A percentile compares a stretch with the other conserved stretches of the same genome.
These are phyloP conservation scores for Diplodia sapinea DNA, from an alignment of 2,329 filamentous ascomycete genomes.

Conservation along the genomic window DNA sequence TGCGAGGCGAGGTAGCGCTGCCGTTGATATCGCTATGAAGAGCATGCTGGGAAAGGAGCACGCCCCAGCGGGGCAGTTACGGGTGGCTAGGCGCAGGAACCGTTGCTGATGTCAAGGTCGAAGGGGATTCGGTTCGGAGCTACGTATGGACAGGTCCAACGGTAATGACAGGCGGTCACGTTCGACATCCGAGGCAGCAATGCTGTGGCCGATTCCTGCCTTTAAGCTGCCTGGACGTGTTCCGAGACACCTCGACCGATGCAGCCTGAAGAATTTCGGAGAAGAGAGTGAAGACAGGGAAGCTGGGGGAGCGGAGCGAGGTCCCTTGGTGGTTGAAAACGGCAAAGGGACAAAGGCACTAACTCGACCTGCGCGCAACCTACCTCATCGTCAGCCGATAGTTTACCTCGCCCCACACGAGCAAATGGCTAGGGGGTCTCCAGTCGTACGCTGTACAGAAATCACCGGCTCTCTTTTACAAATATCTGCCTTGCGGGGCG, in stretches of 20 bases:
- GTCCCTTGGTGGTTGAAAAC: conserved; percentile 31
- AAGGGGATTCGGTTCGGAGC: background rate
- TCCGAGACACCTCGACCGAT: conserved; percentile 10
- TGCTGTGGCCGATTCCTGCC: background rate
- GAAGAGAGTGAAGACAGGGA: background rate
- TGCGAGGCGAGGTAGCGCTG: background rate
- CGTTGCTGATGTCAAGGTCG: conserved; percentile 6
- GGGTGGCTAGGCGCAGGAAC: background rate
- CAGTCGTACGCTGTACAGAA: too few species aligned
- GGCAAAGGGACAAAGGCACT: conserved; percentile 27
- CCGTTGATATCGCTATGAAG: background rate
- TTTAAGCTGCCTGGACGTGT: background rate
- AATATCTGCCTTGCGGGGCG: background rate
- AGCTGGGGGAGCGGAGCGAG: background rate
- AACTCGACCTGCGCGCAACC: conserved; percentile 4
- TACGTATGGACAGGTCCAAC: conserved; percentile 6
- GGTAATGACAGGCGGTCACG: conserved; percentile 20
- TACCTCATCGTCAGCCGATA: background rate
- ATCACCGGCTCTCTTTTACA: background rate
- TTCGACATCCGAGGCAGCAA: conserved; percentile 13
- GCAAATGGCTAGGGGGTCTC: background rate
- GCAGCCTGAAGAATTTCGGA: conserved; percentile 1
- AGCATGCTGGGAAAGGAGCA: conserved; percentile 6
- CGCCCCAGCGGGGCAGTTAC: background rate
- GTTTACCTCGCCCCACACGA: background rate